Percentiles rank a stretch among this genome's conserved stretches.
Evolutionary conservation across 495 filamentous ascomycete species (phyloP).

Genomic region (Aspergillus bertholletiae): DNA sequence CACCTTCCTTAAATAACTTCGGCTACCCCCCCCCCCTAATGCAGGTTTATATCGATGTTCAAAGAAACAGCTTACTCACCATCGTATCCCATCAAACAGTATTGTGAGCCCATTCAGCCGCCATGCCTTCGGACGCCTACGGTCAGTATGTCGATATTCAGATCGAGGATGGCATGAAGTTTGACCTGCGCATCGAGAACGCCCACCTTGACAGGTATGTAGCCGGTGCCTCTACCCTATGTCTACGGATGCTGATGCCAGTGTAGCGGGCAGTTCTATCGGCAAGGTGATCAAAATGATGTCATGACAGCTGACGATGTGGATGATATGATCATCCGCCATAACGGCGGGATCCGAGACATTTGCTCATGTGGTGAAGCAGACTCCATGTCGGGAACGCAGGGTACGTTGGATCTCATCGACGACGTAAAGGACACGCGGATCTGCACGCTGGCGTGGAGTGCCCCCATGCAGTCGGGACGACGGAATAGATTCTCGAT

Average conservation of each 20-base stretch:
- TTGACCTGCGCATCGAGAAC: slow-evolving; percentile 6
- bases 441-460: slow-evolving; percentile 9
- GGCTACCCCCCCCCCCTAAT: too few species aligned
- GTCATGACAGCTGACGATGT: slow-evolving; percentile 5
- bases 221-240: not conserved
- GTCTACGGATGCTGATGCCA: not conserved
- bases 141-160: slow-evolving; percentile 2
- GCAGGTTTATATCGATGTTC: too few species aligned
- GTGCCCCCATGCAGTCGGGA: slow-evolving; percentile 4
- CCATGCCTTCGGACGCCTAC: not conserved
- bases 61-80: too few species aligned
- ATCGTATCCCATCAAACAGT: not conserved
- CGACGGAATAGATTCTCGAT: slow-evolving; percentile 2
- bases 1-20: too few species aligned
- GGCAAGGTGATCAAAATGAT: slow-evolving; percentile 4
- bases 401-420: slow-evolving; percentile 3
- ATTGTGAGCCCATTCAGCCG: too few species aligned
- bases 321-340: slow-evolving; percentile 9
- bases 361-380: not conserved
- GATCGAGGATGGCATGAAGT: slow-evolving; percentile 9
- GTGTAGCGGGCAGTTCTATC: slow-evolving; percentile 6
- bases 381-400: slow-evolving; percentile 1
- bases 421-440: not conserved
- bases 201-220: slow-evolving; percentile 4
- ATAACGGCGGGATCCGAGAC: slow-evolving; percentile 7